Evolutionary conservation across 768 basidiomycete species (phyloP).

Genomic region (Termitomyces sp.): DNA sequence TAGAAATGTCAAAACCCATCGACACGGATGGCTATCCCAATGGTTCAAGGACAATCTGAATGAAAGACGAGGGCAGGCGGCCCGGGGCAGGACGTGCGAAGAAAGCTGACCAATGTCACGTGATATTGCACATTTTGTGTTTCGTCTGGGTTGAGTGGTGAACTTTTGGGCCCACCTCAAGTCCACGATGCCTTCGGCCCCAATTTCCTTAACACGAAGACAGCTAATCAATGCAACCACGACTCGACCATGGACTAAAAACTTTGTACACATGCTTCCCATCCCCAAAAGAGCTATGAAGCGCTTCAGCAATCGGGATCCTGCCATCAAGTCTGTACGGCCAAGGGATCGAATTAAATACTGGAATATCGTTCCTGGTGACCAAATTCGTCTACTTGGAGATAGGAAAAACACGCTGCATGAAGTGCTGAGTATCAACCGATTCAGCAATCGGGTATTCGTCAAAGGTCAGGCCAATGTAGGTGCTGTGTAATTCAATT

Average conservation of each 20-base stretch:
- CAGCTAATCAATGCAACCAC: constrained; percentile 45
- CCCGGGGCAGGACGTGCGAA: no score
- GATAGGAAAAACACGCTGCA: constrained; percentile 54
- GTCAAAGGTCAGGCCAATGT: constrained; percentile 40
- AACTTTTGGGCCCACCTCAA: no score
- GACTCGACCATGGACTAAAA: constrained; percentile 49
- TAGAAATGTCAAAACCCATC: no score
- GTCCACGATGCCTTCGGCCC: constrained; percentile 21
- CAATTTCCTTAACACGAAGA: constrained; percentile 25
- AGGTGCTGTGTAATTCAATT: constrained; percentile 8
- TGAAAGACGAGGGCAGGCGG: no score
- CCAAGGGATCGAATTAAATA: constrained; percentile 70
- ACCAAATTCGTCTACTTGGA: constrained; percentile 66
- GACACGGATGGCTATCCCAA: no score
- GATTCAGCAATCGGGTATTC: constrained; percentile 62
- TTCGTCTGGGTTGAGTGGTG: no score
- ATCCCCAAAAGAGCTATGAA: constrained; percentile 52
- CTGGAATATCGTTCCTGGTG: constrained; percentile 88
- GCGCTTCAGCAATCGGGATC: constrained; percentile 36
- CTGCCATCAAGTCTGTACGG: constrained; percentile 48
- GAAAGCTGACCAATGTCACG: no score
- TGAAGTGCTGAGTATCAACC: constrained; percentile 72
- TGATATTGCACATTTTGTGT: no score
- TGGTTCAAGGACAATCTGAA: no score
- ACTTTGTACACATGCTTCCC: constrained; percentile 60